Evolutionary conservation across 2,329 filamentous ascomycete species (phyloP).

Genomic region (Aspergillus neotritici): DNA sequence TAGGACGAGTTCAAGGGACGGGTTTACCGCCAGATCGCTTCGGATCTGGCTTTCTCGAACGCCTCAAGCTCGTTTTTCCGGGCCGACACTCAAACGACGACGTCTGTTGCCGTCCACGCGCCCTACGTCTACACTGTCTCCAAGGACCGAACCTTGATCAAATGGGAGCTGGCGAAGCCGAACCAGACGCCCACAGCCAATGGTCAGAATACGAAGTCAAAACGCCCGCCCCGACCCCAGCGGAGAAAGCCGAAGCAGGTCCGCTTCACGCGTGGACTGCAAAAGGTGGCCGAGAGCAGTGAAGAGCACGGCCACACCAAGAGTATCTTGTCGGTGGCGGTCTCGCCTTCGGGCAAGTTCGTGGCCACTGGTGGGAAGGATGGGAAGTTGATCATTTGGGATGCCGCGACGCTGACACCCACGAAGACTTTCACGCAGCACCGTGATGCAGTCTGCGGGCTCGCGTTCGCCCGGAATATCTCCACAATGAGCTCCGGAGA

Average conservation of each 20-base stretch:
- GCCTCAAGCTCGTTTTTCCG: constrained; percentile 69
- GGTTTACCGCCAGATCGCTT: constrained; percentile 74
- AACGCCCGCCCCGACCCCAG: constrained; percentile 51
- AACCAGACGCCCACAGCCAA: constrained; percentile 45
- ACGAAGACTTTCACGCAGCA: constrained; percentile 86
- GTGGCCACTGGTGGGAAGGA: constrained; percentile 87
- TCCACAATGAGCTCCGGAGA: constrained; percentile 54
- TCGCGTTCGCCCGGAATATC: constrained; percentile 79
- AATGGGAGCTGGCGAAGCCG: constrained; percentile 71
- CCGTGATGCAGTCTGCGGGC: constrained; percentile 74
- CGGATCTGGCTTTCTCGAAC: constrained; percentile 62
- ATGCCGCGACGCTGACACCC: constrained; percentile 70
- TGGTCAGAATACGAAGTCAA: constrained; percentile 57
- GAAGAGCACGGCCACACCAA: constrained; percentile 68
- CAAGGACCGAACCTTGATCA: constrained; percentile 77
- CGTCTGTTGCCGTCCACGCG: constrained; percentile 69
- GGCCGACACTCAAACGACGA: constrained; percentile 71
- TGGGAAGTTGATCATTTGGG: constrained; percentile 79
- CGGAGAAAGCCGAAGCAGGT: constrained; percentile 42
- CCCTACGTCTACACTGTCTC: constrained; percentile 84
- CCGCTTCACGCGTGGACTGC: constrained; percentile 46
- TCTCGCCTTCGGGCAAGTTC: constrained; percentile 82
- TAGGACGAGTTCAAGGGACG: constrained; percentile 80
- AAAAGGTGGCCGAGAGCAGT: constrained; percentile 33
- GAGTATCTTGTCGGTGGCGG: constrained; percentile 75